Evolutionary conservation across 1,284 basidiomycete species (phyloP), one percentile per base, ranked within the genome.

Genomic region (Xerocomus amazonicus): DNA sequence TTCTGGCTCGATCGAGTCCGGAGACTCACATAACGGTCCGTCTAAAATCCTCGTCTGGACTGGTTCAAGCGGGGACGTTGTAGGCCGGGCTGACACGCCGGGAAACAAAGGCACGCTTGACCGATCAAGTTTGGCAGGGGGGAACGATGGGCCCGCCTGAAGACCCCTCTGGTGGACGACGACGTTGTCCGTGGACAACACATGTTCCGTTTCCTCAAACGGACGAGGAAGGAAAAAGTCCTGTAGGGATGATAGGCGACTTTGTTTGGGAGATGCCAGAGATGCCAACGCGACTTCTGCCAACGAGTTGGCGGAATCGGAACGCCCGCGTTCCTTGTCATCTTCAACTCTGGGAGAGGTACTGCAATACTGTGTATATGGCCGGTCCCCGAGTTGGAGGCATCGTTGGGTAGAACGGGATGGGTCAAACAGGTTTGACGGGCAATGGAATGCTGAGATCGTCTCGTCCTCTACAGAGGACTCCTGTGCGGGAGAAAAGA

Each of bases 141-240:
- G 10, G 34, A 64, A 60, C 5, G 36, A 42, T 7, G 51, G 61
- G 6, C 28, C 45, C 9, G 37, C 38, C 2, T 61, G 58, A 6
- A 61, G 41, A 6, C 58, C 60, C 9, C 56, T 38, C 28, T 58
- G 52, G 38, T 62, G 52, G 5, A 63, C 49, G 43, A 36, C 45
- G 46, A 47, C 5, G 41, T 33, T 35, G 6, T 35, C 27, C 33
- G 10, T 14, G 23, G 43, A 49, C 16, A 33, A 14, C 3, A 14
- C 31, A 23, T 41, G 26, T 23, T 17, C 34, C 12, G 43, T 16
- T 12, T 56, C 59, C 33, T 62, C 57, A 27, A 62, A 66, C 0
- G 60, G 63, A 13, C 45, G 54, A n/a, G 61, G 63, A 13, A 62
- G 57, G 9, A 6, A 12, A 29, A 66, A 13, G 39, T 58, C 61